These are phyloP conservation scores for Phytopythium mirpurense DNA, from an alignment of 352 stramenopile species.

Conservation along the genomic window DNA sequence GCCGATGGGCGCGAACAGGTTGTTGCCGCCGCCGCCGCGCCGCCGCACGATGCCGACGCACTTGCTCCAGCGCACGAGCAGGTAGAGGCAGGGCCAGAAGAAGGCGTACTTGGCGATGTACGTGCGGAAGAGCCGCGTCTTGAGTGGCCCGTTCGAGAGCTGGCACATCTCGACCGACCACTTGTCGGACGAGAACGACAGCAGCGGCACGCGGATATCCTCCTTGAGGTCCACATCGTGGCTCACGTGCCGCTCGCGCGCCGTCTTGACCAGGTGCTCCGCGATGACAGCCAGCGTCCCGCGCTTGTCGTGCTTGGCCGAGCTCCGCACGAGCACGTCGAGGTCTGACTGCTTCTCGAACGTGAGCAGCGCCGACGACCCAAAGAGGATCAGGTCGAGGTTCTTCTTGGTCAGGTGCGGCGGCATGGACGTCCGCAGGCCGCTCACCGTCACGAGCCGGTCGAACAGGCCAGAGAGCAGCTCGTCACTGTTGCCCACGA, in stretches of 20 bases:
- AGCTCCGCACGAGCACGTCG: constrained; percentile 44
- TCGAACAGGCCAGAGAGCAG: constrained; percentile 62
- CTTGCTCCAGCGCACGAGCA: constrained; percentile 74
- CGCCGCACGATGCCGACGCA: constrained; percentile 59
- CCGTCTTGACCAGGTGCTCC: constrained; percentile 18
- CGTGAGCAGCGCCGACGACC: constrained; percentile 62
- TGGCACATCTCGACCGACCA: constrained; percentile 68
- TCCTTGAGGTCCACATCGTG: constrained; percentile 38
- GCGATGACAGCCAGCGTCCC: constrained; percentile 29
- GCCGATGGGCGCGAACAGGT: constrained; percentile 56
- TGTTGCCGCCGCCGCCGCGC: constrained; percentile 34
- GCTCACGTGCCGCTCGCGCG: background rate
- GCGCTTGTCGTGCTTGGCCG: constrained; percentile 8
- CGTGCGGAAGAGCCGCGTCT: constrained; percentile 59
- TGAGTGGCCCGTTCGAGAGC: constrained; percentile 50
- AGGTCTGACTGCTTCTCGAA: constrained; percentile 79
- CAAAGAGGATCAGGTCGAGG: constrained; percentile 55
- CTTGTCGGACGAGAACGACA: constrained; percentile 56
- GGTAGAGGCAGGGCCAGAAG: constrained; percentile 71
- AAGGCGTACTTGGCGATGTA: constrained; percentile 68
- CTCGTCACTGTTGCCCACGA: constrained; percentile 39
- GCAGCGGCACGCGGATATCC: constrained; percentile 49
- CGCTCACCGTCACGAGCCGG: constrained; percentile 45
- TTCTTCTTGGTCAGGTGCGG: constrained; percentile 32
- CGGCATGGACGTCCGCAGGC: constrained; percentile 31